Evolutionary conservation across 2,329 filamentous ascomycete species (phyloP), one percentile per base, ranked within the genome.

Genomic region (Trichoderma atroviride): DNA sequence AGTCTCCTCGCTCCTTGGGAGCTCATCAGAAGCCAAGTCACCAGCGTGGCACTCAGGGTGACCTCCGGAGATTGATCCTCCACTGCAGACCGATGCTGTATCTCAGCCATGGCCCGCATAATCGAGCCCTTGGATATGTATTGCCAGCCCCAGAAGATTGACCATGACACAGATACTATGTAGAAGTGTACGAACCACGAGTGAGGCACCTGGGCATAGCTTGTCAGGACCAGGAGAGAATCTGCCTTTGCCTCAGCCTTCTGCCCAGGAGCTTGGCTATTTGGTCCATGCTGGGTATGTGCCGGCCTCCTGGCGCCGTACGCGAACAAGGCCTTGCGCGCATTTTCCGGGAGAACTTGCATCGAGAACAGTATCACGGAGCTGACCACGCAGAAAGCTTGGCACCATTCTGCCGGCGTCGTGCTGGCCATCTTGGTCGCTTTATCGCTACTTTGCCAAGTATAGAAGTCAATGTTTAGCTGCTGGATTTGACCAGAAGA

Each of bases 131-230:
- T 78, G 31, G 75, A 80, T 29, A 87, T 72, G 66, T 91, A 86
- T 78, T 94, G 90, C 73, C 81, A 79, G 0, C 85, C 87, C 93
- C 94, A 97, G 78, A 94, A 91, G 5, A 88, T 75, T 0, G 92
- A 94, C 70, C 88, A 89, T 2, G 82, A 76, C 5, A 94, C 81
- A 4, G 92, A 95, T 43, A 89, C 78, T 65, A 92, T 76, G 78
- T 99, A 98, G 81, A 97, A 98, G 74, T 96, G 92, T 55, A 85
- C 86, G 79, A 98, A 98, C 89, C 92, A 98, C 71, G 87, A 87
- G 81, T 98, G 96, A 27, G 95, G 94, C 43, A 97, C 91, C 76
- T 88, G 87, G 73, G 81, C 80, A 62, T 72, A 72, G 53, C 75
- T 70, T 27, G 76, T 73, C 37, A 82, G 53, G 64, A 74, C 74